phyloP scores from a whole-genome alignment of 2,329 filamentous ascomycete species.

The Paraphoma sp. region DNA sequence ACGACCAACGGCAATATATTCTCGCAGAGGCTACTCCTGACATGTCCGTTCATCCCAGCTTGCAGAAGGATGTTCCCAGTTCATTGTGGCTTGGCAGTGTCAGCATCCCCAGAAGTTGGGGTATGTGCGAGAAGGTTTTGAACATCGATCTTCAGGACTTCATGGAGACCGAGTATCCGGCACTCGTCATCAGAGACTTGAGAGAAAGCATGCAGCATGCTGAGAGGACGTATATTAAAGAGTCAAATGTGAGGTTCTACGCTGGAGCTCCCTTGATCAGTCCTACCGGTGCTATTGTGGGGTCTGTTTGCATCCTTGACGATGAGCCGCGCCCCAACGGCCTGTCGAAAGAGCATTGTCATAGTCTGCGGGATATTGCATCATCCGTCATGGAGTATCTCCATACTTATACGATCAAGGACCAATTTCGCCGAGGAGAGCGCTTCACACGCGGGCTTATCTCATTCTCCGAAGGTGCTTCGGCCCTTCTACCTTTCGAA shows the following conservation, averaged over 20 bases:
- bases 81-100: conserved; percentile 39
- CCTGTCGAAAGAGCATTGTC: conserved; percentile 17
- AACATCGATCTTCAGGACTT: conserved; percentile 2
- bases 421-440: conserved; percentile 35
- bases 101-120: conserved; percentile 33
- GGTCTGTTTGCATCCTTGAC: conserved; percentile 34
- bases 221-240: neutral
- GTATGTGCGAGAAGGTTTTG: conserved; percentile 4
- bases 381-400: conserved; percentile 34
- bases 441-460: conserved; percentile 39
- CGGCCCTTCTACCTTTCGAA: conserved; percentile 25
- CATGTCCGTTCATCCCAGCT: conserved; percentile 26
- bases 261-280: conserved; percentile 36
- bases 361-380: conserved; percentile 30
- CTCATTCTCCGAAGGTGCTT: conserved; percentile 38
- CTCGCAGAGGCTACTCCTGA: conserved; percentile 47
- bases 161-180: neutral
- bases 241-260: conserved; percentile 26
- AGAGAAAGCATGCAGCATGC: neutral
- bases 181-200: conserved; percentile 1
- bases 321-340: conserved; percentile 18
- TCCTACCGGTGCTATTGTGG: conserved; percentile 30
- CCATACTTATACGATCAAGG: conserved; percentile 32
- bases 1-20: conserved; percentile 42
- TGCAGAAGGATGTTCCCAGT: conserved; percentile 8